Base-by-base conservation (phyloP, 176 grass and related monocot species). In the Oryza longistaminata region DNA sequence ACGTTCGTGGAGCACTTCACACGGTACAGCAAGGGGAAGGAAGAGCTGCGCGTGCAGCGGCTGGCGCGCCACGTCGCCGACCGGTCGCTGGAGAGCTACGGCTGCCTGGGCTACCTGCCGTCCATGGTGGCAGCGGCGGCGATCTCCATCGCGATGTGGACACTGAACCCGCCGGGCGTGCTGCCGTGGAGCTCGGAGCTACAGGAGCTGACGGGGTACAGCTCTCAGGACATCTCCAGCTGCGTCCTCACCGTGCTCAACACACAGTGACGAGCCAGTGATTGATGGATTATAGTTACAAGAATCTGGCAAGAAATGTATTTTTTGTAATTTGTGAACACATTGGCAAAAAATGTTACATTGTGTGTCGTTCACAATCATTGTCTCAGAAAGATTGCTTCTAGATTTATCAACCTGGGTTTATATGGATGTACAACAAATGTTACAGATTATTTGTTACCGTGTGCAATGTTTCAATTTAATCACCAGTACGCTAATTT, bases 1-100 rank as follows among this genome's bases (percentile, higher is more conserved):
- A 74, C 81, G 39, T 83, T 65, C 70, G 70, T 83, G 53, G 53
- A 64, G 12, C 81, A 48, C 55, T 83, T 83, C 81, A 83, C 69
- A 24, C 5, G 68, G 69, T 9, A 5, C 69, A 26, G 9, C 68
- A 12, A 9, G 2, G 3, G 6, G 1, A 11, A 2, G 4, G 66
- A 4, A 1, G 21, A 40, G 1, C 3, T 3, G 40, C 24, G 1
- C 19, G 19, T 76, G 19, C 71, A 1, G 44, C 61, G 13, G 19
- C 0, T 25, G 82, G 82, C 62, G 71, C 43, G 25, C 7, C 0
- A 0, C 19, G 1, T 84, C 21, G 73, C 64, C 4, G 73, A 67
- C 31, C 0, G 2, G 64, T 68, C 64, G 14, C 64, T 76, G 67
- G 2, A 42, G 8, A 22, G 61, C 79, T 69, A 82, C 33, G 19